Base-by-base conservation (phyloP, 176 grass and related monocot species). In the Thinopyrum elongatum region DNA sequence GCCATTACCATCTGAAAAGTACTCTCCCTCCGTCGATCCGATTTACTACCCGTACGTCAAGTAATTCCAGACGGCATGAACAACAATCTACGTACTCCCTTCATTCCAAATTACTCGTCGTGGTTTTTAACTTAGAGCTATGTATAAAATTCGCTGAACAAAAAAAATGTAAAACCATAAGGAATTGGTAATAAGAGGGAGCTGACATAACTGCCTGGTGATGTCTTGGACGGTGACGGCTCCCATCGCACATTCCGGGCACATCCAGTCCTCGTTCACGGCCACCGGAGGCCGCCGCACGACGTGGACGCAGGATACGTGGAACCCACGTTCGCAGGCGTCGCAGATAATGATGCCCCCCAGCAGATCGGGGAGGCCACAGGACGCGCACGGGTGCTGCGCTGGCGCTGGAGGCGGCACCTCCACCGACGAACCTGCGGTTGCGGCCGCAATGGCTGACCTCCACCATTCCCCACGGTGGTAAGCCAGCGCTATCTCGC, bases 231-330 rank as follows among this genome's bases (percentile, higher is more conserved):
- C 23, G 53, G 74, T 23, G 82, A 26, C 25, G 91, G 85, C 23
- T 92, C 86, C 84, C 95, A 92, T 0, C 79, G 92, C 90, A 66
- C 97, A 98, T 42, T 89, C 92, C 3, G 86, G 72, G 78, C 97
- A 98, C 75, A 94, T 86, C 97, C 97, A 96, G 78, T 90, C 94
- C 42, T 94, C 94, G 77, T 90, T 86, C 2, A 81, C 72, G 21
- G 73, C 80, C 0, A 12, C 25, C 21, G 70, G 81, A 47, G 79
- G 85, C 44, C 86, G 91, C 0, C 88, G 80, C 57, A 87, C 44
- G 38, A 39, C 38, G 8, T 39, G 10, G 44, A 15, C 13, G 44
- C 44, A 47, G 44, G 4, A 0, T 47, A 15, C 1, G 13, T 47
- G 44, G 44, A 47, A 47, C 44, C 44, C 44, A 47, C 44, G 44